Conservation (phyloP, 345 rosid species). For the Reutealis trisperma region DNA sequence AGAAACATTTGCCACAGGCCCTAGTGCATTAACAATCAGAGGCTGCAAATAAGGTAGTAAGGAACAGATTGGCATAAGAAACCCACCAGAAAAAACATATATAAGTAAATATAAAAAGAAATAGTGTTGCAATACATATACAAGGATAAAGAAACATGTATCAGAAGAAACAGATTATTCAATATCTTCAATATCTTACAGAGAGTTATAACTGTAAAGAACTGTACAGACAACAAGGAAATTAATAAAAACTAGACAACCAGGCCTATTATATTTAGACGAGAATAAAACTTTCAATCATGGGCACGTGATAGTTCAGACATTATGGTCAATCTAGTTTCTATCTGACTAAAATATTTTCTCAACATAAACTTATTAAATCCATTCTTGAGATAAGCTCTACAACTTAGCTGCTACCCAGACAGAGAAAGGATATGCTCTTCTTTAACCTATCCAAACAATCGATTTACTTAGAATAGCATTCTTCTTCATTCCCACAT, state of each 20-base stretch:
- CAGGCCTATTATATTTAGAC: neutral
- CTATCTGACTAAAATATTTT: neutral
- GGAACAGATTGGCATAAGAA: neutral
- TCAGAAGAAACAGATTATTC: neutral
- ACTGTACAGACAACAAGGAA: neutral
- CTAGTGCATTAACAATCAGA: conserved; percentile 43
- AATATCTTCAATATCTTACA: neutral
- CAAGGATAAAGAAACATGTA: neutral
- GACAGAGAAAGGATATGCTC: neutral
- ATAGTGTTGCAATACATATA: neutral
- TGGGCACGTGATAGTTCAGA: neutral
- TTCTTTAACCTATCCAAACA: neutral
- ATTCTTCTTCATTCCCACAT: neutral
- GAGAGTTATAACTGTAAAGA: neutral
- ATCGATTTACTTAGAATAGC: neutral
- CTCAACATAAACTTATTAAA: neutral
- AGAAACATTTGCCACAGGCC: conserved; percentile 41
- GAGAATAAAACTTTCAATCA: neutral
- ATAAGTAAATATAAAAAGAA: neutral
- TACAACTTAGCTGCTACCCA: neutral
- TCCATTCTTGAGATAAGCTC: neutral
- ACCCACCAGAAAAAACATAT: neutral
- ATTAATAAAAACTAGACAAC: neutral
- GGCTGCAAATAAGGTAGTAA: conserved; percentile 36
- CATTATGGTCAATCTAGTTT: neutral